Percentiles rank a stretch among this genome's conserved stretches.
Conservation (phyloP, 768 basidiomycete genomes). For the Mycena maculata region DNA sequence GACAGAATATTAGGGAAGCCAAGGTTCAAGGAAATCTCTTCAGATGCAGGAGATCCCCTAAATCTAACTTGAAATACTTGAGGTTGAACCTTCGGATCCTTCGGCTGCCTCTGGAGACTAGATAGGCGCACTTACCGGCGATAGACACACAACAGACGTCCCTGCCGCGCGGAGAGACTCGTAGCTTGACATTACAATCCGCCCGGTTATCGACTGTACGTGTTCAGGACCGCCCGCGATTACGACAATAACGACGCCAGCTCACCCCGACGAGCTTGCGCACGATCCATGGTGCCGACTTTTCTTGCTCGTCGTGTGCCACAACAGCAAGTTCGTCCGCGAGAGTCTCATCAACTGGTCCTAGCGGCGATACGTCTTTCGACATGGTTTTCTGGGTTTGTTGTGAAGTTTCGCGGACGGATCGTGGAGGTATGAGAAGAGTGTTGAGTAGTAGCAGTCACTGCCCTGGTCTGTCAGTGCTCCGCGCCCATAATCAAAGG, state of each 20-base stretch:
- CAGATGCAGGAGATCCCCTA: too few relatives aligned
- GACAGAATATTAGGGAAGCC: too few relatives aligned
- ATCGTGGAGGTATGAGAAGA: not conserved
- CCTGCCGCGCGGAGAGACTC: constrained; percentile 71
- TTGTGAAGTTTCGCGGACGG: not conserved
- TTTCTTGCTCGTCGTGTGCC: constrained; percentile 60
- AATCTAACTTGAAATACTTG: too few relatives aligned
- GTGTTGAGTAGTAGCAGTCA: not conserved
- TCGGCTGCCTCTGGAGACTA: not conserved
- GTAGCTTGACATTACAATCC: constrained; percentile 73
- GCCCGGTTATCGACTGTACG: constrained; percentile 66
- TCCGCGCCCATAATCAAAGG: constrained; percentile 1
- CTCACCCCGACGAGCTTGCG: constrained; percentile 70
- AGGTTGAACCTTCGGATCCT: not conserved
- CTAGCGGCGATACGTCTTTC: constrained; percentile 52
- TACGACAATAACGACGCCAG: not conserved
- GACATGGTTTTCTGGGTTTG: constrained; percentile 15
- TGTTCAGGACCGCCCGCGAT: not conserved
- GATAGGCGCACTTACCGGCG: constrained; percentile 57
- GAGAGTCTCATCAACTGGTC: constrained; percentile 53
- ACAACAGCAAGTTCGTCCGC: constrained; percentile 54
- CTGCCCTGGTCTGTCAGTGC: constrained; percentile 3
- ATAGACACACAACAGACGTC: constrained; percentile 68
- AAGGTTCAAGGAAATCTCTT: too few relatives aligned
- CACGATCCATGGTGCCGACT: constrained; percentile 70